Evolutionary conservation across 352 stramenopile species (phyloP), one percentile per base, ranked within the genome.

Genomic region (Phytophthora constricta): DNA sequence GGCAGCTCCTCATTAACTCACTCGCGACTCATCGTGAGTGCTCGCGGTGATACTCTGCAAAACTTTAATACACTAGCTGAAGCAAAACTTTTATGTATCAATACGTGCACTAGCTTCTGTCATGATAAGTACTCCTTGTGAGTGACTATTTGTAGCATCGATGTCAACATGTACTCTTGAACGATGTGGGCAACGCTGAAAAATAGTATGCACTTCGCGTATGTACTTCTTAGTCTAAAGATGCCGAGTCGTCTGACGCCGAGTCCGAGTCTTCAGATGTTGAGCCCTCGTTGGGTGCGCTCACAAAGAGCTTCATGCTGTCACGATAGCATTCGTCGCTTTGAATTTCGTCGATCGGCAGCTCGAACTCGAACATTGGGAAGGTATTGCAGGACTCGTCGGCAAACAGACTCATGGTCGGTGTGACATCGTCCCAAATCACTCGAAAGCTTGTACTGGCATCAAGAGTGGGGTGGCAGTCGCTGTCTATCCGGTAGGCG

Each of bases 401-500:
- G 0, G 55, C 31, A 37, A 70, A 74, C 8, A 74, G 34, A 16
- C 59, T 74, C 31, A 74, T 58, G 7, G 54, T 49, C 5, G 61
- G 55, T 3, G 26, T 27, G 9, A 20, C 22, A 42, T 41, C 55
- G 22, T 62, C 23, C 54, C 60, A 67, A 16, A 57, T 16, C 16
- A 61, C 61, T 34, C 58, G 48, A 49, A 74, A 70, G 28, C 67
- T 75, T 5, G 61, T 71, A 23, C 31, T 51, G 31, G 62, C 25
- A 22, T 66, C 66, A 8, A 74, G 37, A 0, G 66, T 74, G 5
- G 48, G 54, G 43, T 74, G 66, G 55, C 66, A 74, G 4, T 37
- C 43, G 27, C 48, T 66, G 45, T 74, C 66, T 33, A 62, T 47
- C 19, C 66, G 66, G 26, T 74, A 74, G 34, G 55, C 66, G 7